Conservation (phyloP, 2,329 filamentous ascomycete genomes). For the Colletotrichum truncatum region DNA sequence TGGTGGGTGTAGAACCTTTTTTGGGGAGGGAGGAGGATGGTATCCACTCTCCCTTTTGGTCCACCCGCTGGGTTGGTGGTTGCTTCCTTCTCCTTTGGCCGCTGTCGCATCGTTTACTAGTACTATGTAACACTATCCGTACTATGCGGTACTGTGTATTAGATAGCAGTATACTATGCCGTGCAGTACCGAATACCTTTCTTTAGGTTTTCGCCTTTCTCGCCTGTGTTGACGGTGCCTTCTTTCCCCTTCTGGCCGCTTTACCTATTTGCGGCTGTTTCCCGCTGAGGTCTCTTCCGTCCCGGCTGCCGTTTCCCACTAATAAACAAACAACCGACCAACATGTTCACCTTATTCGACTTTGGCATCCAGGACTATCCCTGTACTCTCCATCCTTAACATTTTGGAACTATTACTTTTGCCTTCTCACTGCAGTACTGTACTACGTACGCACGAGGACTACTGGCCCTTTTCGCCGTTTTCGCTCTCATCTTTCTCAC, state of each 20-base stretch:
- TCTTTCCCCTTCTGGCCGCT: not conserved
- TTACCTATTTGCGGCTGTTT: not conserved
- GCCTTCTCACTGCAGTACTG: slow-evolving; percentile 14
- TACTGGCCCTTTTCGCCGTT: not conserved
- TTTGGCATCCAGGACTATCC: not conserved
- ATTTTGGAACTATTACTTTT: slow-evolving; percentile 1
- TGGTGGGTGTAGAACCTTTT: too few species aligned
- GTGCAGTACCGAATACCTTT: not conserved
- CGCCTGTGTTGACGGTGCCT: not conserved
- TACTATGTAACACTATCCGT: too few species aligned
- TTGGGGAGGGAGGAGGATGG: too few species aligned
- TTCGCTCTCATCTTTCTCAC: slow-evolving; percentile 14
- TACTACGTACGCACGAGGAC: not conserved
- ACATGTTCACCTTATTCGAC: slow-evolving; percentile 7
- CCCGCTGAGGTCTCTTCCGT: not conserved
- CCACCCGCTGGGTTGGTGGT: not conserved
- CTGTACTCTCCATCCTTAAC: not conserved
- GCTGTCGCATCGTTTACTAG: too few species aligned
- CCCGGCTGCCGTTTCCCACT: not conserved
- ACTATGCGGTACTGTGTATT: too few species aligned
- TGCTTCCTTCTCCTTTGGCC: not conserved
- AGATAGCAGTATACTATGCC: too few species aligned
- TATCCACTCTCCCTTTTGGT: not conserved
- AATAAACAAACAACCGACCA: not conserved
- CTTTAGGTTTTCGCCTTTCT: too few species aligned